Evolutionary conservation across 306 rosid genomes (phyloP).

Genomic region (Medicago arabica): DNA sequence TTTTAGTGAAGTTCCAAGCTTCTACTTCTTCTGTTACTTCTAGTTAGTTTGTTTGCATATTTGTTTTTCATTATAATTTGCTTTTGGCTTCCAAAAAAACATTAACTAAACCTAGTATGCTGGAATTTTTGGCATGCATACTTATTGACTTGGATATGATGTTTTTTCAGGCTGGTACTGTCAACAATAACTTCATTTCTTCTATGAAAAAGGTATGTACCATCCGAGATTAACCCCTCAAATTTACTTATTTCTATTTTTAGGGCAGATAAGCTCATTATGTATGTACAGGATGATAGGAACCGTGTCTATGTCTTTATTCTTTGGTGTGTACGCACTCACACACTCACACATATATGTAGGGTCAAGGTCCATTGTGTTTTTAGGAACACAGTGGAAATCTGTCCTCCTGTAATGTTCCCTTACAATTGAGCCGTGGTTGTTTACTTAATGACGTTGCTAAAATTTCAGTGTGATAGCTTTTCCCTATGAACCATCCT

Average conservation of each 20-base stretch:
- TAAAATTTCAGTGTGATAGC: background rate
- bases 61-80: constrained; percentile 22
- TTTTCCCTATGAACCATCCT: background rate
- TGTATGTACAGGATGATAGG: background rate
- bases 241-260: constrained; percentile 30
- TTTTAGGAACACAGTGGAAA: background rate
- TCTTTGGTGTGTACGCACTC: background rate
- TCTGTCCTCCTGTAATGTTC: background rate
- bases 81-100: background rate
- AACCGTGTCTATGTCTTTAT: background rate
- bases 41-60: constrained; percentile 15
- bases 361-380: constrained; percentile 4
- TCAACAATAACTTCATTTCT: constrained; percentile 70
- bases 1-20: constrained; percentile 23
- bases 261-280: background rate
- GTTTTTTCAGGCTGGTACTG: constrained; percentile 69
- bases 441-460: background rate
- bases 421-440: background rate
- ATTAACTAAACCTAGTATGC: constrained; percentile 23
- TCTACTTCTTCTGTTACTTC: constrained; percentile 16
- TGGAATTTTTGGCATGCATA: constrained; percentile 14
- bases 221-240: constrained; percentile 18
- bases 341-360: too few species aligned
- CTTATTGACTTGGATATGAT: constrained; percentile 27
- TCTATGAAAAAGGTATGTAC: constrained; percentile 91